Percentiles rank a stretch among this genome's conserved stretches.
phyloP scores from a whole-genome alignment of 2,329 filamentous ascomycete species.

The Diplodia scrobiculata region DNA sequence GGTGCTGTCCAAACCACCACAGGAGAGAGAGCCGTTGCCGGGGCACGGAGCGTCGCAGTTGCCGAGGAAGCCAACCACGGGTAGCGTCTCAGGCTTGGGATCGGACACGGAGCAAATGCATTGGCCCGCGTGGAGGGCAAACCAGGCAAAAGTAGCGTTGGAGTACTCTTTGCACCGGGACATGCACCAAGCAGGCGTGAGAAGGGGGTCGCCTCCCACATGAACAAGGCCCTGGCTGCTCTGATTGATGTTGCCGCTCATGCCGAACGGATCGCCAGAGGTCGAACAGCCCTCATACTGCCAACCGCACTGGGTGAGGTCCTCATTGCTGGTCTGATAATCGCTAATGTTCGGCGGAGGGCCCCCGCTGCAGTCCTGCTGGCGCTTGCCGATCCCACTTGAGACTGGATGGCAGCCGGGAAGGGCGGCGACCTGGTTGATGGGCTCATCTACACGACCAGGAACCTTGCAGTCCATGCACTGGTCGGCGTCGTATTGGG shows the following conservation, averaged over 20 bases:
- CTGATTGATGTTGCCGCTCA: background rate
- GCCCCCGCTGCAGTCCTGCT: conserved; percentile 35
- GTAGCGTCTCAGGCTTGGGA: background rate
- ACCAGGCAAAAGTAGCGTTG: background rate
- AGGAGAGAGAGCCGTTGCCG: background rate
- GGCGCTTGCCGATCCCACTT: conserved; percentile 48
- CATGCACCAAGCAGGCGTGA: conserved; percentile 61
- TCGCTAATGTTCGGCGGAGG: background rate
- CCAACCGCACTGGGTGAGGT: conserved; percentile 57
- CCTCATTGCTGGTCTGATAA: conserved; percentile 33
- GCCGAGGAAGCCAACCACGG: background rate
- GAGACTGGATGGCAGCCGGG: conserved; percentile 58
- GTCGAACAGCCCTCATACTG: conserved; percentile 63
- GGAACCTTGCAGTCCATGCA: conserved; percentile 57
- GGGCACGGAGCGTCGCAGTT: background rate
- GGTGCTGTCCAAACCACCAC: background rate
- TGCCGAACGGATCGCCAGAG: conserved; percentile 40
- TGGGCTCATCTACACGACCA: conserved; percentile 48
- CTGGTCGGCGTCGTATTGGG: conserved; percentile 40
- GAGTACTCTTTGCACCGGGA: conserved; percentile 49
- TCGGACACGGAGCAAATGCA: background rate
- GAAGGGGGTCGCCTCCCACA: conserved; percentile 36
- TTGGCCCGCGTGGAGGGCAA: background rate
- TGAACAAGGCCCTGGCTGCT: background rate
- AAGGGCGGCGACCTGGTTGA: conserved; percentile 50